These are phyloP conservation scores for Beta lomatogona DNA, from an alignment of 179 eudicot genomes.

Conservation along the genomic window DNA sequence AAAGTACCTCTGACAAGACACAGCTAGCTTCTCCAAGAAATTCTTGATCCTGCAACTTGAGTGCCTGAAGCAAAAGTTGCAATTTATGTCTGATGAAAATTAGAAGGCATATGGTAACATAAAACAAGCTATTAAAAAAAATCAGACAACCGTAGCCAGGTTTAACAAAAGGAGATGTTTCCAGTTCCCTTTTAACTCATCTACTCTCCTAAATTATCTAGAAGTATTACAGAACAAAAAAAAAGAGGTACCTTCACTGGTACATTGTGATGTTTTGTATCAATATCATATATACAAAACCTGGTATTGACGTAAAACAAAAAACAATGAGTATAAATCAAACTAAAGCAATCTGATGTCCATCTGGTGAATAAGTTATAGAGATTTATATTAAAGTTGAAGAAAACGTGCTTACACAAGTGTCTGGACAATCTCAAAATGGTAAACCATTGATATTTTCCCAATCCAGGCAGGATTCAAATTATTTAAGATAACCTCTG, in stretches of 20 bases:
- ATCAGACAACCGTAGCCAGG: not conserved
- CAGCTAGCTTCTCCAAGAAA: slow-evolving; percentile 91
- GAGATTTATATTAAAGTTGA: not conserved
- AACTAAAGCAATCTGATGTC: not conserved
- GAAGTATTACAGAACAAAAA: not conserved
- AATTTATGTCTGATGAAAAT: not conserved
- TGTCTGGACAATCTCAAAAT: slow-evolving; percentile 87
- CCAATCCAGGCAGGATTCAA: slow-evolving; percentile 78
- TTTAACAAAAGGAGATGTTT: not conserved
- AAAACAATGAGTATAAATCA: not conserved
- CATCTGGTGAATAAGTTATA: not conserved
- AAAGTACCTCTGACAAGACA: slow-evolving; percentile 69
- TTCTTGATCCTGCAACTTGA: slow-evolving; percentile 79
- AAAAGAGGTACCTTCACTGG: slow-evolving; percentile 59
- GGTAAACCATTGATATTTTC: slow-evolving; percentile 67
- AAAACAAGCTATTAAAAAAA: not conserved
- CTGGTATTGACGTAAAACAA: slow-evolving; percentile 40
- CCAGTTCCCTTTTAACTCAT: not conserved
- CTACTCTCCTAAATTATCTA: too few species aligned
- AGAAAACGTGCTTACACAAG: slow-evolving; percentile 55
- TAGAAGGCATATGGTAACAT: not conserved
- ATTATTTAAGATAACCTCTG: slow-evolving; percentile 84
- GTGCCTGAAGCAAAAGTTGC: slow-evolving; percentile 35
- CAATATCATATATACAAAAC: slow-evolving; percentile 81
- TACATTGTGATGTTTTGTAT: slow-evolving; percentile 67